A percentile compares a stretch with the other conserved stretches of the same genome.
phyloP scores from a whole-genome alignment of 805 yeast species.

The Blastobotrys peoriensis region DNA sequence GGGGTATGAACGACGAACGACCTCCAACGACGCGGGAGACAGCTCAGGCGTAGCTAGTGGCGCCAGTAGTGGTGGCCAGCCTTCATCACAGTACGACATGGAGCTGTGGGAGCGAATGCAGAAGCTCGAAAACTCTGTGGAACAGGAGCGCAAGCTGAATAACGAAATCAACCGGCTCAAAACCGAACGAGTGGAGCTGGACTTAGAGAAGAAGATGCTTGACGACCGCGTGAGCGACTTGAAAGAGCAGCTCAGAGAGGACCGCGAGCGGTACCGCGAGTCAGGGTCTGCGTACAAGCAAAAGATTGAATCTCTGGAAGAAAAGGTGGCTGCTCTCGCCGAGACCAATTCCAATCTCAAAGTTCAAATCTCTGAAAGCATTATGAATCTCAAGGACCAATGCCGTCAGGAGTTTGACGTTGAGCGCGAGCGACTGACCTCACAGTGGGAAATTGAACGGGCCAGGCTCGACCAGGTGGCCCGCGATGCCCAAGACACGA shows the following conservation, averaged over 20 bases:
- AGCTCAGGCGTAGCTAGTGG: no score
- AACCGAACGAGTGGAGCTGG: constrained; percentile 36
- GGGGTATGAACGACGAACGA: no score
- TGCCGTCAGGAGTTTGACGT: neutral
- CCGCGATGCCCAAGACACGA: neutral
- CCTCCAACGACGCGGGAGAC: no score
- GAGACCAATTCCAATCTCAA: neutral
- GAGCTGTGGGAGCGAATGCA: neutral
- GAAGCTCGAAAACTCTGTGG: neutral
- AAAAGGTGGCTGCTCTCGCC: constrained; percentile 1
- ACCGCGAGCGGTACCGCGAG: neutral
- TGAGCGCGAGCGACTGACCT: neutral
- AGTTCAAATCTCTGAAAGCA: constrained; percentile 3
- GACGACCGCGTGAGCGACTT: constrained; percentile 29
- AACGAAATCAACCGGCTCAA: constrained; percentile 21
- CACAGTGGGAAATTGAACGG: neutral
- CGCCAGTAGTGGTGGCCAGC: no score
- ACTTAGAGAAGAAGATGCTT: constrained; percentile 32
- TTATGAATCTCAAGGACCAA: constrained; percentile 4
- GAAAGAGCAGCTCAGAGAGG: constrained; percentile 3
- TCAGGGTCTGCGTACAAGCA: neutral
- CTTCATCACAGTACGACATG: no score
- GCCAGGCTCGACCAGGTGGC: neutral
- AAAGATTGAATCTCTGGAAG: constrained; percentile 2
- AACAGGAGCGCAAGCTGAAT: constrained; percentile 4